Evolutionary conservation across 164 flowering plant species (phyloP).

Genomic region (Liriodendron chinense): DNA sequence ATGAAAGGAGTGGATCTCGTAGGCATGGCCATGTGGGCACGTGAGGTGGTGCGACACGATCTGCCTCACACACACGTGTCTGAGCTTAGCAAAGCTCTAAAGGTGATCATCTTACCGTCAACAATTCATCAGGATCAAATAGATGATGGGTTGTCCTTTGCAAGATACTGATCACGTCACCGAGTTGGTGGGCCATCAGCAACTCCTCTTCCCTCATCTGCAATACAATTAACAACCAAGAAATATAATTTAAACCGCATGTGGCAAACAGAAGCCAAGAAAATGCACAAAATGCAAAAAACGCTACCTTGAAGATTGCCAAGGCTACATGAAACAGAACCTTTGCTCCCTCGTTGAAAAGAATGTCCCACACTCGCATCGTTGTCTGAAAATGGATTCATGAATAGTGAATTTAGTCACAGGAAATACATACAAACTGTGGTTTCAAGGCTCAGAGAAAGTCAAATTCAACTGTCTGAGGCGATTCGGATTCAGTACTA

Average conservation of each 20-base stretch:
- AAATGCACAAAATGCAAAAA: background rate
- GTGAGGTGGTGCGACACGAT: background rate
- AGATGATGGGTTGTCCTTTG: conserved; percentile 87
- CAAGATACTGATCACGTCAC: conserved; percentile 72
- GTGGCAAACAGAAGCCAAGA: background rate
- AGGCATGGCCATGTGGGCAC: too few species aligned
- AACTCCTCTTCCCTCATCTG: conserved; percentile 96
- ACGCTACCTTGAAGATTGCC: conserved; percentile 78
- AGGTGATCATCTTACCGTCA: conserved; percentile 55
- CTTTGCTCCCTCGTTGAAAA: conserved; percentile 90
- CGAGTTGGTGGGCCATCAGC: conserved; percentile 69
- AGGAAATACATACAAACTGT: background rate
- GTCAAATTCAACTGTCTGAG: too few species aligned
- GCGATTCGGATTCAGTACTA: too few species aligned
- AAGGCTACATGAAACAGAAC: conserved; percentile 86
- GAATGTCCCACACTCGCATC: conserved; percentile 94
- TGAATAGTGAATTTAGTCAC: background rate
- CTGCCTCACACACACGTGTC: background rate
- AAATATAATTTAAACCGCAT: background rate
- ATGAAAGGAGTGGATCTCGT: too few species aligned
- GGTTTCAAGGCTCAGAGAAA: too few species aligned
- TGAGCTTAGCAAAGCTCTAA: background rate
- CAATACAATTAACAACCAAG: conserved; percentile 11
- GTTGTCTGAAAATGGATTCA: conserved; percentile 62
- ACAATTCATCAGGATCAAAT: conserved; percentile 87